A percentile compares a stretch with the other conserved stretches of the same genome.
Evolutionary conservation across 805 yeast genomes (phyloP).

Genomic region (Zygosaccharomyces bisporus): DNA sequence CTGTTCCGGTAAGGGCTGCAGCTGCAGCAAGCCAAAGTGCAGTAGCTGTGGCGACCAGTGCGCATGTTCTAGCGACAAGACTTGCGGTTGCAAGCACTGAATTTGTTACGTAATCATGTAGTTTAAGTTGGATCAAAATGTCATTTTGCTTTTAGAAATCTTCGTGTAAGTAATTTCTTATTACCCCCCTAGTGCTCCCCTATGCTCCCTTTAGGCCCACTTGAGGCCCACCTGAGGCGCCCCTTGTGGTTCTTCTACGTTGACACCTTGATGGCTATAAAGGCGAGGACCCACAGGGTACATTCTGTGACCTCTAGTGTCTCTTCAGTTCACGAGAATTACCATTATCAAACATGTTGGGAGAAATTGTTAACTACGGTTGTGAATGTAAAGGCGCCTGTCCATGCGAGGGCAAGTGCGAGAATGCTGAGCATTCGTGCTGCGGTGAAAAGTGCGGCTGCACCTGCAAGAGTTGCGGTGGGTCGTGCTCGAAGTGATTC

Average conservation of each 20-base stretch:
- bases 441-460: constrained; percentile 7
- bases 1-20: constrained; percentile 6
- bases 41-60: constrained; percentile 2
- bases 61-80: neutral
- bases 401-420: constrained; percentile 8
- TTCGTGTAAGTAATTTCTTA: too few relatives aligned
- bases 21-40: constrained; percentile 5
- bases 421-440: constrained; percentile 1
- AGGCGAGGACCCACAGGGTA: neutral
- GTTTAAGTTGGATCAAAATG: neutral
- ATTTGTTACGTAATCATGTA: neutral
- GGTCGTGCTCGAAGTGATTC: neutral
- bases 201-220: neutral
- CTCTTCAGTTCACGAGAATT: neutral
- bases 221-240: too few relatives aligned
- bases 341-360: neutral
- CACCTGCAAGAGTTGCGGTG: constrained; percentile 4
- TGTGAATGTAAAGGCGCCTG: constrained; percentile 5
- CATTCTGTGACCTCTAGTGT: neutral
- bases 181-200: too few relatives aligned
- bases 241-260: neutral
- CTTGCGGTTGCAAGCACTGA: neutral
- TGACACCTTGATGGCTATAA: neutral
- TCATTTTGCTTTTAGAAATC: neutral
- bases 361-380: constrained; percentile 1